phyloP scores from a whole-genome alignment of 306 rosid species.

The Delonix regia region DNA sequence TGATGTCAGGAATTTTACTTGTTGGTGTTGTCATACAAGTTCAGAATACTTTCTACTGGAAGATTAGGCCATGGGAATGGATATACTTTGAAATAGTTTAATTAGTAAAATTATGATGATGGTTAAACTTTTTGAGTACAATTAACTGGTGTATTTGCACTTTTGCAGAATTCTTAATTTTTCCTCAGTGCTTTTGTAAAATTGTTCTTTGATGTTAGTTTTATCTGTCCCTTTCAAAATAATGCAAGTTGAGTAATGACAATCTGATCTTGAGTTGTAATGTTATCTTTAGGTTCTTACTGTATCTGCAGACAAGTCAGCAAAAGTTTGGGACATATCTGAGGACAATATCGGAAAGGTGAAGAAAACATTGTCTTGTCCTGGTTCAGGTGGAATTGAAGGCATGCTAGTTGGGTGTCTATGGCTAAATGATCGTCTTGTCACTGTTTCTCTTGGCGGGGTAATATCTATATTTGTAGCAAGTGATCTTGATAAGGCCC shows the following conservation, averaged over 20 bases:
- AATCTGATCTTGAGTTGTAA: constrained; percentile 37
- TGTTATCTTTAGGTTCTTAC: constrained; percentile 71
- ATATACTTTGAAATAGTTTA: constrained; percentile 9
- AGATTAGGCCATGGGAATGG: neutral
- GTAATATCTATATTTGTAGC: constrained; percentile 73
- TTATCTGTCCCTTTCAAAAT: neutral
- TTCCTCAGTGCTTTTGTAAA: constrained; percentile 5
- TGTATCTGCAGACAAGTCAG: constrained; percentile 94
- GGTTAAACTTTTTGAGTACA: neutral
- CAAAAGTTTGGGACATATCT: constrained; percentile 85
- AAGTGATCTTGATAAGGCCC: constrained; percentile 81
- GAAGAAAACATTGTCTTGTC: constrained; percentile 70
- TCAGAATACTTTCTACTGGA: constrained; percentile 15
- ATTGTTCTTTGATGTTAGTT: constrained; percentile 4
- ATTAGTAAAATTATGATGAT: neutral
- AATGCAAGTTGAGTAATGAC: neutral
- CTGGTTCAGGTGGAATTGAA: constrained; percentile 87
- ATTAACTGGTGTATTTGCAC: neutral
- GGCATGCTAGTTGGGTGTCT: constrained; percentile 94
- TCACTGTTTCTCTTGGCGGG: constrained; percentile 93
- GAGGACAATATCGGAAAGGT: constrained; percentile 80
- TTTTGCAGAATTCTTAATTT: constrained; percentile 6
- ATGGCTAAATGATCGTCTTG: constrained; percentile 84
- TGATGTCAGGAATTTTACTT: constrained; percentile 18
- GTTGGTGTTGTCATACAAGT: constrained; percentile 14